Conservation (phyloP, 768 basidiomycete species). For the Rhizopogon vesiculosus region DNA sequence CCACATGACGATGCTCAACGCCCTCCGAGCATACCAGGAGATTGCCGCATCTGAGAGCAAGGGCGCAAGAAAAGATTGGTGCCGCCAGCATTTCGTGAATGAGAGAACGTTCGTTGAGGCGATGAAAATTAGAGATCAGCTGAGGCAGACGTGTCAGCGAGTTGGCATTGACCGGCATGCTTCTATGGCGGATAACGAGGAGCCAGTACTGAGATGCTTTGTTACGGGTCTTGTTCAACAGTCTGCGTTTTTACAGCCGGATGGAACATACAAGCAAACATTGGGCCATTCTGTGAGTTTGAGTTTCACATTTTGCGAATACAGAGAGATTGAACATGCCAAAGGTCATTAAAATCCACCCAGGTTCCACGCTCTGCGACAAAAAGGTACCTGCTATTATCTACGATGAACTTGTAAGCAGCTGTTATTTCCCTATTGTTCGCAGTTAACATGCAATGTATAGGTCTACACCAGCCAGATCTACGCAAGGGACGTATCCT, state of each 20-base stretch:
- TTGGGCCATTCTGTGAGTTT: conserved; percentile 58
- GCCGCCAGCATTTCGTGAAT: conserved; percentile 77
- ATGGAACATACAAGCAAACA: conserved; percentile 82
- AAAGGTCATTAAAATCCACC: conserved; percentile 84
- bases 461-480: conserved; percentile 79
- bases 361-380: conserved; percentile 74
- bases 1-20: conserved; percentile 86
- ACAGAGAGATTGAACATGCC: conserved; percentile 1
- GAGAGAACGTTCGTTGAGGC: conserved; percentile 78
- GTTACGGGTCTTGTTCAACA: conserved; percentile 78
- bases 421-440: background rate
- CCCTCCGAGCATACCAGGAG: conserved; percentile 77
- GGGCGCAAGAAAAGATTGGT: conserved; percentile 66
- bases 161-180: conserved; percentile 54
- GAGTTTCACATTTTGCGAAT: conserved; percentile 16
- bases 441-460: background rate
- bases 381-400: conserved; percentile 85
- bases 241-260: conserved; percentile 77
- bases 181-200: conserved; percentile 60
- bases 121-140: conserved; percentile 73
- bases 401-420: conserved; percentile 86
- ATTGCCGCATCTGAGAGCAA: conserved; percentile 46
- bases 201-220: conserved; percentile 66
- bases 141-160: conserved; percentile 60
- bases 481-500: conserved; percentile 90